These are phyloP conservation scores for Arthrobotrys sinensis DNA, from an alignment of 2,329 filamentous ascomycete species.

Conservation along the genomic window DNA sequence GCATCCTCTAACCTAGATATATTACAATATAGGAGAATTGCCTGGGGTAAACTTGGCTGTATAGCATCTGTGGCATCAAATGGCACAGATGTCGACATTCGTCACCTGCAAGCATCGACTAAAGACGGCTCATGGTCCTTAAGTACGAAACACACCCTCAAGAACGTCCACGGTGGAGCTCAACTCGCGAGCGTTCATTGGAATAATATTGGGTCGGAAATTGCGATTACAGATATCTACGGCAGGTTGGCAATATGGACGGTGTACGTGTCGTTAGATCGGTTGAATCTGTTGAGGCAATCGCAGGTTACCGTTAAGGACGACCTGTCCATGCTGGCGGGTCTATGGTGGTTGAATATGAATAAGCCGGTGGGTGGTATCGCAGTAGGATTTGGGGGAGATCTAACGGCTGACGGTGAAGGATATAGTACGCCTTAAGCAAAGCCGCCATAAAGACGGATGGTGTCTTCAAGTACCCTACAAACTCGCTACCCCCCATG, in stretches of 20 bases:
- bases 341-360: conserved; percentile 85
- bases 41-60: conserved; percentile 89
- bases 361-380: conserved; percentile 69
- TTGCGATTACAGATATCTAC: conserved; percentile 84
- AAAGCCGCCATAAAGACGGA: conserved; percentile 62
- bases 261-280: conserved; percentile 81
- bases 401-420: background rate
- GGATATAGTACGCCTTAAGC: conserved; percentile 62
- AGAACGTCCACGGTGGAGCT: conserved; percentile 75
- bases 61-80: conserved; percentile 85
- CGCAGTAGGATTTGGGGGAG: conserved; percentile 9
- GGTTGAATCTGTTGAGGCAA: conserved; percentile 75
- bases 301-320: conserved; percentile 79
- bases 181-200: conserved; percentile 86
- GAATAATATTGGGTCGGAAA: conserved; percentile 82
- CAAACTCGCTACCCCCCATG: conserved; percentile 61
- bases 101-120: conserved; percentile 79
- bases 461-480: conserved; percentile 62
- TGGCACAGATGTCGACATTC: conserved; percentile 79
- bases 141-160: conserved; percentile 78
- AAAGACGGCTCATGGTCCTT: conserved; percentile 82
- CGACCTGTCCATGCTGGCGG: conserved; percentile 83
- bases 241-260: conserved; percentile 83
- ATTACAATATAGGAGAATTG: conserved; percentile 75
- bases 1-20: background rate